Evolutionary conservation across 345 rosid species (phyloP).

Genomic region (Excoecaria agallocha): DNA sequence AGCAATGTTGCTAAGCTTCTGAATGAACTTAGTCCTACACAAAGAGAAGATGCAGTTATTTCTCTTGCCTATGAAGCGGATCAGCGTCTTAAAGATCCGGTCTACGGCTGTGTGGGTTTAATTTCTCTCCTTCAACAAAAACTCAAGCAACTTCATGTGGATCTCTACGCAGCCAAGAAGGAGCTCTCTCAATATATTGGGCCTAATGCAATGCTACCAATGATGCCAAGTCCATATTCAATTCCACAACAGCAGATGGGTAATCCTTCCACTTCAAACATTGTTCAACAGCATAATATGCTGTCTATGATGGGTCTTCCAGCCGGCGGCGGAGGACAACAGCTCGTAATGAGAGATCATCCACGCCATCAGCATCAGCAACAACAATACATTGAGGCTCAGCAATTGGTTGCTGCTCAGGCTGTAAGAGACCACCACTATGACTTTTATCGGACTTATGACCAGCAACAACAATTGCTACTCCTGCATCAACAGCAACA

Average conservation of each 20-base stretch:
- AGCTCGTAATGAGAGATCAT: not conserved
- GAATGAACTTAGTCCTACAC: conserved; percentile 45
- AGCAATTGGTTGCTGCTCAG: not conserved
- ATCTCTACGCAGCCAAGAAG: conserved; percentile 51
- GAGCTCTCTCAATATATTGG: conserved; percentile 56
- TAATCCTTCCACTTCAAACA: too few species aligned
- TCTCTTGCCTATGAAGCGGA: conserved; percentile 78
- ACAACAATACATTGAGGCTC: not conserved
- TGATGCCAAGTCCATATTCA: not conserved
- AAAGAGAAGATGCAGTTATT: conserved; percentile 71
- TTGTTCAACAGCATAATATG: not conserved
- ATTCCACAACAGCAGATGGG: not conserved
- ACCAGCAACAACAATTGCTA: not conserved
- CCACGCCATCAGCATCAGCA: not conserved
- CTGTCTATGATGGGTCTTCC: not conserved
- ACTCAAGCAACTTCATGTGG: conserved; percentile 49
- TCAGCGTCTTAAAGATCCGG: conserved; percentile 70
- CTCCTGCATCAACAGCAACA: not conserved
- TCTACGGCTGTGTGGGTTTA: conserved; percentile 82
- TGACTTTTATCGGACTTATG: not conserved
- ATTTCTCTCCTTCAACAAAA: conserved; percentile 65
- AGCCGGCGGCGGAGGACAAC: not conserved
- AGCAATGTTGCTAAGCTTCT: conserved; percentile 75
- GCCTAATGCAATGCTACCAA: conserved; percentile 46
- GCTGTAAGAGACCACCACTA: not conserved